Percentiles rank a stretch among this genome's conserved stretches.
Conservation (phyloP, 495 filamentous ascomycete genomes). For the Penicillium goetzii region DNA sequence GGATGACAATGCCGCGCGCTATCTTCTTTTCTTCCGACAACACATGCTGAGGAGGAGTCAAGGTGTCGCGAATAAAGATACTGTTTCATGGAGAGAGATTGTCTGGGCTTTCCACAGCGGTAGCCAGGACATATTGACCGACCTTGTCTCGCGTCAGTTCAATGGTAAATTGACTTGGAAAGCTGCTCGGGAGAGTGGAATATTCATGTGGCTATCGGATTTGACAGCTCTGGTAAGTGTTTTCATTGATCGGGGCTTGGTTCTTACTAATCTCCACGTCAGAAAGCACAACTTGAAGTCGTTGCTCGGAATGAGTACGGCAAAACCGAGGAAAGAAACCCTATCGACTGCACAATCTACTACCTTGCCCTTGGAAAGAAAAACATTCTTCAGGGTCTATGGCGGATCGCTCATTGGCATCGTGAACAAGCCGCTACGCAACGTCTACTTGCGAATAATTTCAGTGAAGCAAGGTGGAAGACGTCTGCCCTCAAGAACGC, state of each 20-base stretch:
- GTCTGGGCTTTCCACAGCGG: slow-evolving; percentile 91
- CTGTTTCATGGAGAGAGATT: slow-evolving; percentile 90
- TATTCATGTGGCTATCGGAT: slow-evolving; percentile 95
- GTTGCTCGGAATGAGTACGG: slow-evolving; percentile 94
- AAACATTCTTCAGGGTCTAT: slow-evolving; percentile 85
- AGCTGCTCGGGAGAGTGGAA: slow-evolving; percentile 80
- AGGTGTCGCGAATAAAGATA: slow-evolving; percentile 60
- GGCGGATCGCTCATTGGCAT: slow-evolving; percentile 94
- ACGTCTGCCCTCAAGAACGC: slow-evolving; percentile 95
- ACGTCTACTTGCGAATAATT: slow-evolving; percentile 81
- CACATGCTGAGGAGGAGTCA: slow-evolving; percentile 72
- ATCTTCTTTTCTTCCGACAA: slow-evolving; percentile 87
- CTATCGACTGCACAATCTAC: slow-evolving; percentile 89
- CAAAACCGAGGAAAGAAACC: slow-evolving; percentile 83
- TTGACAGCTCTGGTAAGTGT: slow-evolving; percentile 69
- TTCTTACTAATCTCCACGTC: slow-evolving; percentile 28
- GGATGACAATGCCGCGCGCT: slow-evolving; percentile 90
- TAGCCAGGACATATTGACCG: slow-evolving; percentile 90
- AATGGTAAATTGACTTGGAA: slow-evolving; percentile 80
- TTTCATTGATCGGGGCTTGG: background rate
- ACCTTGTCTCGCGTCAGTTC: slow-evolving; percentile 82
- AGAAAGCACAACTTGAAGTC: slow-evolving; percentile 82
- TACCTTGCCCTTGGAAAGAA: slow-evolving; percentile 94
- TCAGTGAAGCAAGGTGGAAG: slow-evolving; percentile 82
- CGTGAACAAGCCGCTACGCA: slow-evolving; percentile 80